Conservation (phyloP, 345 rosid genomes). For the Eucalyptus polybractea region DNA sequence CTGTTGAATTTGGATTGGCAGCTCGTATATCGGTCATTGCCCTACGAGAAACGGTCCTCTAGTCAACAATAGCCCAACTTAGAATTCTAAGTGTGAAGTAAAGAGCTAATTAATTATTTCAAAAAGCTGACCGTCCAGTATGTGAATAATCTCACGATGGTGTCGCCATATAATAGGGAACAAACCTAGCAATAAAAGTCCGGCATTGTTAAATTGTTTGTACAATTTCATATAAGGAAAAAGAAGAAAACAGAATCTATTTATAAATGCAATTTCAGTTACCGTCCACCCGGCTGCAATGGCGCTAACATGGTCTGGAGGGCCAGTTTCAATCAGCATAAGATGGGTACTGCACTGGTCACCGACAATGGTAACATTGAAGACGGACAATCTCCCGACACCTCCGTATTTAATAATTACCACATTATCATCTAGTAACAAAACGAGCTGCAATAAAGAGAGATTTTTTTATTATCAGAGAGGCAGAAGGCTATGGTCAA, state of each 20-base stretch:
- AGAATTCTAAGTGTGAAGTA: neutral
- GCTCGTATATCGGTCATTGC: neutral
- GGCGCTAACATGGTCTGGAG: neutral
- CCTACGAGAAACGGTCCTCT: neutral
- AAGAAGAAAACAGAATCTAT: too few species aligned
- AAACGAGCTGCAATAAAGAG: neutral
- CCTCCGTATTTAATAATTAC: neutral
- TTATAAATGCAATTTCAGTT: neutral
- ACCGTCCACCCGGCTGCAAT: neutral
- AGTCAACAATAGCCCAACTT: neutral
- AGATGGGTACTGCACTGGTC: neutral
- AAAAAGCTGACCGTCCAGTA: neutral
- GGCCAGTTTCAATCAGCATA: neutral
- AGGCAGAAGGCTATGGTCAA: neutral
- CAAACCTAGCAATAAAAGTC: neutral
- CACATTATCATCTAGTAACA: too few species aligned
- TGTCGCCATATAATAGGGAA: neutral
- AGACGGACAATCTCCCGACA: neutral
- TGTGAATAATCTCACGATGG: accelerated
- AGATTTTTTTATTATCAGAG: neutral
- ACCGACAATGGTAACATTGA: neutral
- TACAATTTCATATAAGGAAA: neutral
- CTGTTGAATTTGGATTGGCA: neutral
- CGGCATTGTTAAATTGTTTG: neutral
- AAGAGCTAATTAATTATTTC: neutral